phyloP scores from a whole-genome alignment of 2,329 filamentous ascomycete species.

The Trichoderma polysporum region DNA sequence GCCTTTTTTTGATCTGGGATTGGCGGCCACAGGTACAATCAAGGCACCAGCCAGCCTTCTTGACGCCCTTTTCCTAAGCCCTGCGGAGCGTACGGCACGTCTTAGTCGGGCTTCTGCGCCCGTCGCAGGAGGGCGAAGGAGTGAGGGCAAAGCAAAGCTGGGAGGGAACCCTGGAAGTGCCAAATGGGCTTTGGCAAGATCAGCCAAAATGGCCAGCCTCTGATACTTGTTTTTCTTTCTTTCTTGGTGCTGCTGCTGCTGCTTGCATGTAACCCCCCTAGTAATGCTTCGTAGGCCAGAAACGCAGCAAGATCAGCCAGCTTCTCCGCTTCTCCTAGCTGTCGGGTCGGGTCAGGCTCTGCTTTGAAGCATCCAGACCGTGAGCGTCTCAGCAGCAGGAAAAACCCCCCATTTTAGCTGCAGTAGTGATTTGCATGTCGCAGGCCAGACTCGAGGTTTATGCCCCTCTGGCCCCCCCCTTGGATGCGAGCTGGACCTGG shows the following conservation, averaged over 20 bases:
- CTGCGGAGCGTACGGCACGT: background rate
- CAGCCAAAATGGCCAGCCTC: background rate
- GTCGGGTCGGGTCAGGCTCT: background rate
- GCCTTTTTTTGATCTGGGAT: background rate
- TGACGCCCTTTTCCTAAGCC: background rate
- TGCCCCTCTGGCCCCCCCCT: background rate
- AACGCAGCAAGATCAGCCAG: constrained; percentile 12
- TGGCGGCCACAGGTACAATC: background rate
- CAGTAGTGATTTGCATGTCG: constrained; percentile 22
- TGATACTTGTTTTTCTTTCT: background rate
- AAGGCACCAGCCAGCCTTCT: background rate
- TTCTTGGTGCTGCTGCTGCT: background rate
- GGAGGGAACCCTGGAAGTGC: background rate
- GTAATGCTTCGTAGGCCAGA: no score
- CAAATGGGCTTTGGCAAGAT: background rate
- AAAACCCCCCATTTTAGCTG: constrained; percentile 16
- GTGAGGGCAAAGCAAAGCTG: background rate
- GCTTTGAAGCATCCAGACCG: background rate
- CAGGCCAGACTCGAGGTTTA: background rate
- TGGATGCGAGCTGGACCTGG: constrained; percentile 3
- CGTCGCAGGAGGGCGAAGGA: background rate
- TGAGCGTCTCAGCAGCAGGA: background rate
- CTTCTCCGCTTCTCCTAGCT: constrained; percentile 3
- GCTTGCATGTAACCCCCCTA: background rate
- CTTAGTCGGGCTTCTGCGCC: background rate